Evolutionary conservation across 2,329 filamentous ascomycete species (phyloP), one percentile per base, ranked within the genome.

Genomic region (Cercospora nicotianae): DNA sequence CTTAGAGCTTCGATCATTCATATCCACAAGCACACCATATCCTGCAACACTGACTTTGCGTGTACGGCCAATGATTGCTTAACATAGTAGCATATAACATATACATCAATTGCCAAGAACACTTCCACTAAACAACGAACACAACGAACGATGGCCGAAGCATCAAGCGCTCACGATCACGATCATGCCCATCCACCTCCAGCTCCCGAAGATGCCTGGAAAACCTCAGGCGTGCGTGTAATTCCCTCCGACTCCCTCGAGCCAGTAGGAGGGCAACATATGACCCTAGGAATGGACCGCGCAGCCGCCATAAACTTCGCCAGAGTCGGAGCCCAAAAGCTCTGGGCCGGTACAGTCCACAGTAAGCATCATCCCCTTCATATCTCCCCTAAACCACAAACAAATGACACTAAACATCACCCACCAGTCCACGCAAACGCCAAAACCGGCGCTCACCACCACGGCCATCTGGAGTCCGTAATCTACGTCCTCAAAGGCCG

Each of bases 401-500:
- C n/a, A 23, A 55, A 28, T 13, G 9, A 23, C 7, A 23, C 12
- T 23, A 16, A 55, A 55, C 13, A 30, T n/a, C 42, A 48, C 30
- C 30, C 30, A 2, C 13, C 81, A 67, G 82, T 82, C 69, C 78
- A 81, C 67, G 71, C 81, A 1, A 77, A 82, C 67, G 81, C 80
- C 57, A 83, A 83, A 70, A 83, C 81, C 20, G 81, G 81, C 0
- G 81, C 80, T 1, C 81, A 82, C 67, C 80, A 82, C 67, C 80
- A 82, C 70, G 81, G 81, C 8, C 81, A 82, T 67, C 75, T 83
- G 39, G 81, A 83, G 72, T 79, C 76, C 26, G 80, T 83, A 18
- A 83, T 83, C 69, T 83, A 83, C 73, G 78, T 83, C 10, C 70
- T 83, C 30, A 81, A 81, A 69, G 81, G 81, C 57, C 78, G 77